Conservation (phyloP, 1,139 yeast species). For the Geotrichum europaeum region DNA sequence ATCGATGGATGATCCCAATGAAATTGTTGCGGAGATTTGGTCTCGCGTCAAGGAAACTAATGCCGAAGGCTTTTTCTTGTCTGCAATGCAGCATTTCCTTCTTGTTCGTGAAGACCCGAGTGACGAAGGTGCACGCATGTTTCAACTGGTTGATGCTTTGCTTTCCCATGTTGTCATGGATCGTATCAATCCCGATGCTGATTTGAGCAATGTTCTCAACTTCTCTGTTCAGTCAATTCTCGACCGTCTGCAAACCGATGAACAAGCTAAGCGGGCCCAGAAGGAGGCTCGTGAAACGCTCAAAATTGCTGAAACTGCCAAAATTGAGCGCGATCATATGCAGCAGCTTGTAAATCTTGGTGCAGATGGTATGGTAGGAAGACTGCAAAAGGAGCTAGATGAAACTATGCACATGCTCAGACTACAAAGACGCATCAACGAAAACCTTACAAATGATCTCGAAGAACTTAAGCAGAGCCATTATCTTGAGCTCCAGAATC, state of each 20-base stretch:
- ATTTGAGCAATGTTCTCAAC: slow-evolving; percentile 71
- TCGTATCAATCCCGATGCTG: slow-evolving; percentile 44
- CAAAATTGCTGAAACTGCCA: slow-evolving; percentile 68
- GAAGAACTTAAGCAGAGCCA: slow-evolving; percentile 64
- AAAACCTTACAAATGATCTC: slow-evolving; percentile 57
- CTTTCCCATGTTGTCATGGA: slow-evolving; percentile 71
- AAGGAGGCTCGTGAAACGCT: slow-evolving; percentile 64
- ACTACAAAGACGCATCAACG: slow-evolving; percentile 63
- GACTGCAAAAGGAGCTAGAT: slow-evolving; percentile 58
- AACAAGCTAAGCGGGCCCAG: slow-evolving; percentile 75
- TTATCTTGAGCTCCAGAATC: slow-evolving; percentile 72
- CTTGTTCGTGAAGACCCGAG: slow-evolving; percentile 42
- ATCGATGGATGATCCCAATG: slow-evolving; percentile 56
- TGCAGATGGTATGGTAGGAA: slow-evolving; percentile 76
- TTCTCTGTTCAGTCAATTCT: slow-evolving; percentile 76
- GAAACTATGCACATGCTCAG: slow-evolving; percentile 67
- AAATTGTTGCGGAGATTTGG: slow-evolving; percentile 47
- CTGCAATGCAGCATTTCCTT: slow-evolving; percentile 80
- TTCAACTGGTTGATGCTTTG: slow-evolving; percentile 75
- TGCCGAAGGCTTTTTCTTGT: slow-evolving; percentile 59
- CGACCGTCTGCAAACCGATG: slow-evolving; percentile 83
- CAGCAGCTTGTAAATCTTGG: slow-evolving; percentile 70
- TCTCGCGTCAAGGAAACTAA: slow-evolving; percentile 64
- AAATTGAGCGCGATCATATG: slow-evolving; percentile 79
- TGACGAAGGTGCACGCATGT: slow-evolving; percentile 65